Conservation (phyloP, 2,329 filamentous ascomycete species). For the Beauveria varroae region DNA sequence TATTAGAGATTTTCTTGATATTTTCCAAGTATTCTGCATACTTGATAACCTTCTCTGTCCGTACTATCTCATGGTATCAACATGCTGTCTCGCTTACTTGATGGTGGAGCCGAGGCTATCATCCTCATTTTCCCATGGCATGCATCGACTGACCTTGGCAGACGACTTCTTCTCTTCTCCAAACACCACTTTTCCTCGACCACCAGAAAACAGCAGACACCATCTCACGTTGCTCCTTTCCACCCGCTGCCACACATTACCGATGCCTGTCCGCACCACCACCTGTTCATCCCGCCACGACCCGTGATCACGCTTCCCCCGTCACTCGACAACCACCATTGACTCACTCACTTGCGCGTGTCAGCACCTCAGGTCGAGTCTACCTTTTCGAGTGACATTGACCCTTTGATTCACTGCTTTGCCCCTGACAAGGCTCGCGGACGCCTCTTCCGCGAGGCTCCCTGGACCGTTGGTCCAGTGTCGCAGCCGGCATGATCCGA, state of each 20-base stretch:
- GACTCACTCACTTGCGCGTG: not conserved
- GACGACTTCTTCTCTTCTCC: too few species aligned
- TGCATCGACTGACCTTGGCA: too few species aligned
- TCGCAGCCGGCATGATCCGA: slow-evolving; percentile 8
- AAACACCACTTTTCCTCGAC: too few species aligned
- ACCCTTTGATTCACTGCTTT: not conserved
- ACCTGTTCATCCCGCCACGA: not conserved
- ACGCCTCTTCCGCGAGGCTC: not conserved
- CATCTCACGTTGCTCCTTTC: not conserved
- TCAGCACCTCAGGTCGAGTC: not conserved
- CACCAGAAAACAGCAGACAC: too few species aligned
- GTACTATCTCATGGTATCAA: too few species aligned
- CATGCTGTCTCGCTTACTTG: too few species aligned
- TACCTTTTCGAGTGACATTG: not conserved
- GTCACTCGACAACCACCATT: slow-evolving; percentile 3
- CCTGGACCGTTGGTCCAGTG: not conserved
- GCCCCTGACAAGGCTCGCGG: not conserved
- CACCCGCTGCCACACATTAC: not conserved
- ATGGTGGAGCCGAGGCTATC: too few species aligned
- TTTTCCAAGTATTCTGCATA: too few species aligned
- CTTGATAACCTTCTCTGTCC: too few species aligned
- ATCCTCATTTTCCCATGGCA: too few species aligned
- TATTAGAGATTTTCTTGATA: too few species aligned
- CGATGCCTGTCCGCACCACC: not conserved
- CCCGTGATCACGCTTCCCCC: not conserved